Base-by-base conservation (phyloP, 306 rosid genomes). In the Begonia masoniana region DNA sequence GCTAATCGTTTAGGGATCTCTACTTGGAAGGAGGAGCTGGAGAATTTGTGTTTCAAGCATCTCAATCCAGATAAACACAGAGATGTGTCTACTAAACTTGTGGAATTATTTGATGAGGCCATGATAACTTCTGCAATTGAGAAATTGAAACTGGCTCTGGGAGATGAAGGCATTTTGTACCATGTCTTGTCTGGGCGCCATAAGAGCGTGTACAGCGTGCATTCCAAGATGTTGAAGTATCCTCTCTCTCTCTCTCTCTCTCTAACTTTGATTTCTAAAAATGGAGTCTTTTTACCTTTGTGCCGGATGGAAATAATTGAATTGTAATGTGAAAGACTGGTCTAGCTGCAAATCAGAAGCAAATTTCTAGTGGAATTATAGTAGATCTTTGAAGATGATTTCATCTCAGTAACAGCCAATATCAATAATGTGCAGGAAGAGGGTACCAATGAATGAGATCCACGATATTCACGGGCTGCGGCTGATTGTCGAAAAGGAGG, bases 381-480 rank as follows among this genome's bases (percentile, higher is more conserved):
- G 19, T 17, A 17, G 19, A 17, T 17, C 19, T 17, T 17, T 17
- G 19, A 17, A 17, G 19, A 17, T 17, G 19, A 17, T 17, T 17
- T 17, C 19, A 17, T 17, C 19, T 17, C 19, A 17, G 19, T 17
- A 17, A 17, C 19, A 17, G 19, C 19, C 19, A 17, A 17, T 17
- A 17, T 17, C 19, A 17, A 26, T 26, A 26, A 26, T 51, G 65
- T 70, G 78, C 68, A 92, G 99, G 69, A 92, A 92, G 76, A 86
- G 87, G 67, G 69, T 83, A 48, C 70, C 80, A 43, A 76, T 87
- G 71, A 79, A 82, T 70, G 86, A 83, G 66, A 87, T 92, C 70
- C 99, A 86, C 65, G 99, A 92, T 64, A 86, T 92, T 52, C 79
- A 86, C 52, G 99, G 99, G 48, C 70, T 92, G 47, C 94, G 99